Base-by-base conservation (phyloP, 1,139 yeast species). In the Diutina rugosa region DNA sequence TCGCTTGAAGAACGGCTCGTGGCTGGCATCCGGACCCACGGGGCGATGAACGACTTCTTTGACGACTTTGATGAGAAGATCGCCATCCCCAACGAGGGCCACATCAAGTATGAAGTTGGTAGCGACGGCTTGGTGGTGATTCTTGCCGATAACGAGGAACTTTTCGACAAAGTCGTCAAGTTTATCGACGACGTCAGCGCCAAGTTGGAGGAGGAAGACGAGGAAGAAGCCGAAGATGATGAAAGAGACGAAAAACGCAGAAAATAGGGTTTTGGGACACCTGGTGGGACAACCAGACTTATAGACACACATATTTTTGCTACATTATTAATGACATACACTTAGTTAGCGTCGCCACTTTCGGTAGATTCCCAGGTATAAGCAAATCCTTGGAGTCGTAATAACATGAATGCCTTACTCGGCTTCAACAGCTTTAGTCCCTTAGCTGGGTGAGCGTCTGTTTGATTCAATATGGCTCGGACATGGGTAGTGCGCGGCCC, bases 71-170 rank as follows among this genome's bases (percentile, higher is more conserved):
- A 84, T 64, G 81, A 74, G 52, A 69, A 69, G 41, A 74, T 84
- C 29, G 86, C 88, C 41, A 74, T 80, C 59, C 89, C 88, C 35
- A 84, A 84, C 62, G 87, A 84, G 60, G 84, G 82, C 6, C 80
- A 80, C 63, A 79, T 84, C 60, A 84, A 84, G 64, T 84, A 84
- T 63, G 89, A 84, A 62, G 87, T 84, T 7, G 87, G 87, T 5
- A 81, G 86, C 59, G 90, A 84, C 64, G 90, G 90, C 4, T 68
- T 84, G 58, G 85, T 84, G 57, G 84, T 84, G 48, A 74, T 84
- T 49, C 74, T 84, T 41, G 82, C 82, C 29, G 79, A 76, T 58
- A 64, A 67, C 16, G 56, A 61, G 55, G 67, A 67, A 46, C 65
- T 75, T 60, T 67, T 69, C 56, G 66, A 66, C 52, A 65, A 64